Evolutionary conservation across 176 grass and related monocot genomes (phyloP), one percentile per base, ranked within the genome.

Genomic region (Poa pratensis): DNA sequence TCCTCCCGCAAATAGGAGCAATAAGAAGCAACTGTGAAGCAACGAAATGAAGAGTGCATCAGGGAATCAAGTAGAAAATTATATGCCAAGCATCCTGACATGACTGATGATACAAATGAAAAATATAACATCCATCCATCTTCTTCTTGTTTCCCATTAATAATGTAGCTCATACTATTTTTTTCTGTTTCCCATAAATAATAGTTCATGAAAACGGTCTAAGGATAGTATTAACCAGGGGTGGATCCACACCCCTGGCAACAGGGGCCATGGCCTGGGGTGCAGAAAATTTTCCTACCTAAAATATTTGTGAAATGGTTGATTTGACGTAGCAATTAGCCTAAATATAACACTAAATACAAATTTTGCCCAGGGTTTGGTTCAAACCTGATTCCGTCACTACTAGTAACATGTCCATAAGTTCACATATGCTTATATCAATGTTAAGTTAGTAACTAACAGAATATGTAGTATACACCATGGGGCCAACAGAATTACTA

Each of bases 1-100:
- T 94, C 75, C 83, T 90, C 69, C 87, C 88, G 23, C 19, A 84
- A 79, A 89, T 88, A 91, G 93, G 93, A 90, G 93, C 79, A 82
- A 98, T 91, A 79, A 98, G 83, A 65, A 98, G 96, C 49, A 98
- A 85, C 96, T 98, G 86, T 73, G 86, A 69, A 76, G 61, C 23
- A 64, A 80, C 6, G 16, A 87, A 82, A 79, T 42, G 28, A 81
- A 84, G 83, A 15, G 48, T 16, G 26, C 18, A 27, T 83, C 55
- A 85, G 23, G 71, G 57, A 34, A 82, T 54, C 73, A 50, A 55
- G 49, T 48, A 85, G 23, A 32, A 74, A 86, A 52, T 35, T 34
- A 74, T 37, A 58, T 43, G 53, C 26, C 51, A 49, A 42, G 18
- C 34, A 61, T 66, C 53, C 34, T 67, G 34, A 55, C 73, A 58